Conservation (phyloP, 2,329 filamentous ascomycete genomes). For the Alternaria brassicae region DNA sequence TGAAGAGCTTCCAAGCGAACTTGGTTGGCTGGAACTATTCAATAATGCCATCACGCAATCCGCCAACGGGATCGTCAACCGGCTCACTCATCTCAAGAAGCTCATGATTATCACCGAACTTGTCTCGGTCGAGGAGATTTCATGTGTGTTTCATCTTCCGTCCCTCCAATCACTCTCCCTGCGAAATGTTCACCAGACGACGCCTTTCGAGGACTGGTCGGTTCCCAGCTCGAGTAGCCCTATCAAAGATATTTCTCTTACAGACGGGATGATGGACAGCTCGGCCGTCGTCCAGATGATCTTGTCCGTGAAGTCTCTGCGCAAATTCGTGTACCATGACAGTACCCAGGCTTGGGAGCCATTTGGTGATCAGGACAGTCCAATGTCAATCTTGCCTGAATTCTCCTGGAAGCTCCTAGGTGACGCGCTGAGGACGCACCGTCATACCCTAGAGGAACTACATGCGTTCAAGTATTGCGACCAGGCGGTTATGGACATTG, state of each 20-base stretch:
- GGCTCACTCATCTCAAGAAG: slow-evolving; percentile 2
- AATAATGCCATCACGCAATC: neutral
- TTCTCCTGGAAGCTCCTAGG: slow-evolving; percentile 11
- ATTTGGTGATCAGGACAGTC: neutral
- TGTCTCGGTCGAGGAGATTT: neutral
- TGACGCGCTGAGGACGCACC: slow-evolving; percentile 8
- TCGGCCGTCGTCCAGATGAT: slow-evolving; percentile 8
- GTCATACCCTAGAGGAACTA: neutral
- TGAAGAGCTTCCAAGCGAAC: neutral
- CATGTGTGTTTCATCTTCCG: slow-evolving; percentile 6
- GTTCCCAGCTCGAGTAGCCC: slow-evolving; percentile 6
- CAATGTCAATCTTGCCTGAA: slow-evolving; percentile 1
- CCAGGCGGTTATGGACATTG: neutral
- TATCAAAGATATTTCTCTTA: neutral
- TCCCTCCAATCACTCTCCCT: slow-evolving; percentile 1
- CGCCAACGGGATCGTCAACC: neutral
- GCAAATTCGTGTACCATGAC: neutral
- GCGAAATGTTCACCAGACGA: neutral
- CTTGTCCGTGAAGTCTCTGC: slow-evolving; percentile 6
- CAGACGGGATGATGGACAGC: slow-evolving; percentile 5
- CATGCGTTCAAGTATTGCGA: neutral
- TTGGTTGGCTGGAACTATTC: slow-evolving; percentile 4
- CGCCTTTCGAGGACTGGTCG: slow-evolving; percentile 7
- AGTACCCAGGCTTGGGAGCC: slow-evolving; percentile 7
- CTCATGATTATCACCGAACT: neutral